Evolutionary conservation across 2,329 filamentous ascomycete species (phyloP).

Genomic region (Ramularia endophylla): DNA sequence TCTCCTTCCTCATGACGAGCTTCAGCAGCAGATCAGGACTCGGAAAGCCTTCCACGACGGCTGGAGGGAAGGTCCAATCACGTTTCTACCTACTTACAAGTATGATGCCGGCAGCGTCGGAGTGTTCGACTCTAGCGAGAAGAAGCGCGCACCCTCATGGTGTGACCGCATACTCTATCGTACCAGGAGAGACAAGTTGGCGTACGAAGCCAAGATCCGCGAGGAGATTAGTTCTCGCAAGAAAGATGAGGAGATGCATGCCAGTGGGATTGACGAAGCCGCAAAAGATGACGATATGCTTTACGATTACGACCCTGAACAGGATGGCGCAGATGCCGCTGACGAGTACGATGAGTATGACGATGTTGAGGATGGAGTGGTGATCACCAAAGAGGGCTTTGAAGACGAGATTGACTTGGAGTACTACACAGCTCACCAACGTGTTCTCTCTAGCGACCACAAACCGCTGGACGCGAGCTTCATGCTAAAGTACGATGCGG

Average conservation of each 20-base stretch:
- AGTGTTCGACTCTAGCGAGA: conserved; percentile 92
- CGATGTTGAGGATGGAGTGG: conserved; percentile 45
- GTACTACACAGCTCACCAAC: conserved; percentile 81
- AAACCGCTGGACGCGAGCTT: conserved; percentile 86
- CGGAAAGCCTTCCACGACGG: conserved; percentile 84
- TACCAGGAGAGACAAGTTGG: conserved; percentile 63
- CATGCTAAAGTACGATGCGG: conserved; percentile 75
- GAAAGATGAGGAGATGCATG: conserved; percentile 80
- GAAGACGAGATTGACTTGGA: conserved; percentile 51
- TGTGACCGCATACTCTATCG: conserved; percentile 90
- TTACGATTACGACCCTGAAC: conserved; percentile 84
- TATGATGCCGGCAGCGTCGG: conserved; percentile 93
- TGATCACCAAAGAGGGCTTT: conserved; percentile 54
- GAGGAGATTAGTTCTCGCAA: conserved; percentile 63
- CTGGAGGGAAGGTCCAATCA: conserved; percentile 83
- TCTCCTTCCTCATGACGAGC: conserved; percentile 82
- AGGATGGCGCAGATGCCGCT: conserved; percentile 55
- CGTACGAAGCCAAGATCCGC: conserved; percentile 56
- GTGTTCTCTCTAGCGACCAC: conserved; percentile 87
- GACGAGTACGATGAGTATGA: conserved; percentile 54
- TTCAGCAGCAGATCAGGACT: conserved; percentile 64
- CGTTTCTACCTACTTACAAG: conserved; percentile 92
- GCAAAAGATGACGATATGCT: conserved; percentile 78
- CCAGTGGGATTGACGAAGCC: conserved; percentile 66
- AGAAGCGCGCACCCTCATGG: conserved; percentile 89